Evolutionary conservation across 768 basidiomycete species (phyloP), one percentile per base, ranked within the genome.

Genomic region (Mycena haematopus): DNA sequence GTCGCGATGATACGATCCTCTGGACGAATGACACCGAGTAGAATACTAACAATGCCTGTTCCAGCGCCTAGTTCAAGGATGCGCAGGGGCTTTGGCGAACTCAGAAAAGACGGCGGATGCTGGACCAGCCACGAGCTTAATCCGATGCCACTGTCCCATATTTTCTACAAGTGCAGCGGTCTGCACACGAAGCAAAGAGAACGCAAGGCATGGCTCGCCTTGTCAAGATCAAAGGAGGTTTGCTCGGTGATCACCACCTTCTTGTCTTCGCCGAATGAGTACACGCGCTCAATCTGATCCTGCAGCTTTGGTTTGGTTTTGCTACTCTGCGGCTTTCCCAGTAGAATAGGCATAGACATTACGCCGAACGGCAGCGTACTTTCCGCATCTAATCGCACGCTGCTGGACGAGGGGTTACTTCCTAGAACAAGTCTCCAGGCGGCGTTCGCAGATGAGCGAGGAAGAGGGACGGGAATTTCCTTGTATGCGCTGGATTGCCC

Each of bases 111-210:
- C 27, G 17, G 24, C 27, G 6, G 1, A n/a, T 60, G 27, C 21
- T 46, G 53, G 7, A 84, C 78, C 5, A 96, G 77, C 92, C 92
- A 95, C 2, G 93, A 84, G 60, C 90, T 88, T 21, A 95, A 76
- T 7, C 92, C 94, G 50, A 96, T 82, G 2, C 95, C 95, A 45
- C 94, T 95, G 72, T 96, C 95, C 95, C 95, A 97, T 56, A 96
- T 84, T 93, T 96, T 96, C 95, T 96, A 77, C 35, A n/a, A 69
- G 56, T n/a, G 31, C 49, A 31, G 53, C 44, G 67, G 72, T 76
- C 65, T 69, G 74, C 57, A 67, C 74, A 60, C 70, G 66, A 67
- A 49, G 8, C 2, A 65, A 58, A 35, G 52, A 35, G n/a, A 52
- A 27, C 22, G 36, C 55, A 58, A 42, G 40, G 13, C 51, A 49